These are phyloP conservation scores for Neurospora sp. DNA, from an alignment of 495 filamentous ascomycete species.

Conservation along the genomic window DNA sequence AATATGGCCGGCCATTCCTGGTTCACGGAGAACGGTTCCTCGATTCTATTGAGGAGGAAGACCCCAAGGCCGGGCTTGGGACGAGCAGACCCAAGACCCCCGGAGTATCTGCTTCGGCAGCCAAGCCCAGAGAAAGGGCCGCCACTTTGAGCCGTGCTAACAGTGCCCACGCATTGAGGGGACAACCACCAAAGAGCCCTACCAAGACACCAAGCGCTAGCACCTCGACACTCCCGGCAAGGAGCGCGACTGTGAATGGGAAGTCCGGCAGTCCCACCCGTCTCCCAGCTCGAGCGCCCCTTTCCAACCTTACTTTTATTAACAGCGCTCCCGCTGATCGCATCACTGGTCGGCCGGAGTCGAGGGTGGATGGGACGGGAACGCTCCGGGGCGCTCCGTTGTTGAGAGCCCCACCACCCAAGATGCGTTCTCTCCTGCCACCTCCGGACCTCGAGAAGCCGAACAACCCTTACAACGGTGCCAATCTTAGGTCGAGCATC, in stretches of 20 bases:
- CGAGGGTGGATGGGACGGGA: slow-evolving; percentile 23
- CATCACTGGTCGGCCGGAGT: slow-evolving; percentile 24
- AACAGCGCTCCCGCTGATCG: slow-evolving; percentile 69
- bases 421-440: slow-evolving; percentile 73
- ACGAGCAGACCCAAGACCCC: slow-evolving; percentile 69
- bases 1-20: slow-evolving; percentile 84
- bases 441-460: slow-evolving; percentile 58
- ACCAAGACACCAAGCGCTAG: slow-evolving; percentile 56
- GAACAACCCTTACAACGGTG: slow-evolving; percentile 48
- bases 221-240: slow-evolving; percentile 17
- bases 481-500: slow-evolving; percentile 54
- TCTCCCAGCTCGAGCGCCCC: slow-evolving; percentile 70
- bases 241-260: slow-evolving; percentile 12
- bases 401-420: slow-evolving; percentile 64
- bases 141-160: slow-evolving; percentile 30
- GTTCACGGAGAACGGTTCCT: slow-evolving; percentile 87
- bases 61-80: slow-evolving; percentile 49
- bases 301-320: slow-evolving; percentile 70
- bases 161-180: slow-evolving; percentile 15
- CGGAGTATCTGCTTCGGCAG: slow-evolving; percentile 44
- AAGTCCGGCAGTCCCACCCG: slow-evolving; percentile 56
- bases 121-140: slow-evolving; percentile 27
- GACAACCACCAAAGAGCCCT: slow-evolving; percentile 39
- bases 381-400: slow-evolving; percentile 35
- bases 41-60: slow-evolving; percentile 58